Percentiles rank a stretch among this genome's conserved stretches.
Evolutionary conservation across 164 flowering plant genomes (phyloP).

Genomic region (Santalum album): DNA sequence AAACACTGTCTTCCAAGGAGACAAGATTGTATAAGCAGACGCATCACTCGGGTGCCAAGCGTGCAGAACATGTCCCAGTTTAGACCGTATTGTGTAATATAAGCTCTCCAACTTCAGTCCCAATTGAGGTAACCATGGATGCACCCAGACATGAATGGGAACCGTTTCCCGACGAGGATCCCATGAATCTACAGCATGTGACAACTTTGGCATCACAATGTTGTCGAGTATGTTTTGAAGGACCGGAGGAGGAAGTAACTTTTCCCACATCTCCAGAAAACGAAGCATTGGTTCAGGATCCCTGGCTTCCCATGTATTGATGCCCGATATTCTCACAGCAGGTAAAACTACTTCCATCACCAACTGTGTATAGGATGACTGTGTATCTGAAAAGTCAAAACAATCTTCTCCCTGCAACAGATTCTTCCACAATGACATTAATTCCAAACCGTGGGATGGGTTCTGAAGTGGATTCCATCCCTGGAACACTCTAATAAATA

Average conservation of each 20-base stretch:
- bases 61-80: constrained; percentile 73
- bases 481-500: constrained; percentile 64
- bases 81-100: constrained; percentile 57
- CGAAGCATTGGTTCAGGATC: constrained; percentile 87
- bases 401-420: constrained; percentile 55
- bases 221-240: constrained; percentile 52
- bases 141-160: constrained; percentile 86
- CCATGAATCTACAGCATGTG: constrained; percentile 78
- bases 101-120: constrained; percentile 65
- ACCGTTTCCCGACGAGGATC: constrained; percentile 79
- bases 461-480: constrained; percentile 87
- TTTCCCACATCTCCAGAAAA: constrained; percentile 77
- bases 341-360: constrained; percentile 75
- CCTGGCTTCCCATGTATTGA: constrained; percentile 77
- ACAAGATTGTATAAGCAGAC: constrained; percentile 66
- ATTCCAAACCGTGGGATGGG: constrained; percentile 55
- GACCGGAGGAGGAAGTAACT: constrained; percentile 54
- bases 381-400: constrained; percentile 32
- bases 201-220: constrained; percentile 69
- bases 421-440: constrained; percentile 53
- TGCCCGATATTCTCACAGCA: constrained; percentile 76
- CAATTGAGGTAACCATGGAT: constrained; percentile 83
- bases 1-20: constrained; percentile 91
- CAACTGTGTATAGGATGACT: constrained; percentile 60
- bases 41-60: constrained; percentile 91